These are phyloP conservation scores for Galerina sulciceps DNA, from an alignment of 768 basidiomycete genomes.

Conservation along the genomic window DNA sequence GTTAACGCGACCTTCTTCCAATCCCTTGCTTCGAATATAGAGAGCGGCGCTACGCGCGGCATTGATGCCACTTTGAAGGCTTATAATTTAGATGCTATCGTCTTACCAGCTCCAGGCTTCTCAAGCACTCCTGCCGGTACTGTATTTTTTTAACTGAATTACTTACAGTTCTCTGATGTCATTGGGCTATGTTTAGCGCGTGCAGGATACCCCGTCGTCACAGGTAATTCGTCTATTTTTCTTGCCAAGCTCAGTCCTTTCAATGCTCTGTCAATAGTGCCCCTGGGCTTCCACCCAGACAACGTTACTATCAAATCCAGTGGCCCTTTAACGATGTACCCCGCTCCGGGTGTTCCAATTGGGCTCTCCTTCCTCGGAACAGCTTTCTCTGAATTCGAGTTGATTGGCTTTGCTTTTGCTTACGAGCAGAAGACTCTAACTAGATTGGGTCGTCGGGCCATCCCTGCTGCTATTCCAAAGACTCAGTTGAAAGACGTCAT, in stretches of 20 bases:
- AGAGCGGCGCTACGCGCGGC: conserved; percentile 51
- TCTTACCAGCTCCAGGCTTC: conserved; percentile 49
- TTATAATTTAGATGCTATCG: conserved; percentile 52
- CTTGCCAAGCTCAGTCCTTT: not conserved
- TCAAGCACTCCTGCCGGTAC: conserved; percentile 35
- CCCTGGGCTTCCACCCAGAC: conserved; percentile 60
- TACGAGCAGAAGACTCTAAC: conserved; percentile 67
- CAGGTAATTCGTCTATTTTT: conserved; percentile 39
- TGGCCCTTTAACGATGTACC: conserved; percentile 43
- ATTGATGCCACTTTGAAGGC: conserved; percentile 55
- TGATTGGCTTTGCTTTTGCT: conserved; percentile 62
- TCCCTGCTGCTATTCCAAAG: conserved; percentile 55
- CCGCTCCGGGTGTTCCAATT: conserved; percentile 61
- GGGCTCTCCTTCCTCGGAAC: conserved; percentile 66
- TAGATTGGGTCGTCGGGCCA: conserved; percentile 49
- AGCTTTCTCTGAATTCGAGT: conserved; percentile 58
- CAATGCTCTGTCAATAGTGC: conserved; percentile 37
- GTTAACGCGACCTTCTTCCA: conserved; percentile 45
- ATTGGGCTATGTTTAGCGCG: conserved; percentile 38
- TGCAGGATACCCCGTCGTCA: conserved; percentile 67
- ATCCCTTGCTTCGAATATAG: conserved; percentile 45
- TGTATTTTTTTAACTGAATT: not conserved
- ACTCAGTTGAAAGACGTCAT: conserved; percentile 46
- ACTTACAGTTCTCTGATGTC: not conserved
- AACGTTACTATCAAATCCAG: conserved; percentile 39